Conservation (phyloP, 1,139 yeast species). For the Candida tropicalis region DNA sequence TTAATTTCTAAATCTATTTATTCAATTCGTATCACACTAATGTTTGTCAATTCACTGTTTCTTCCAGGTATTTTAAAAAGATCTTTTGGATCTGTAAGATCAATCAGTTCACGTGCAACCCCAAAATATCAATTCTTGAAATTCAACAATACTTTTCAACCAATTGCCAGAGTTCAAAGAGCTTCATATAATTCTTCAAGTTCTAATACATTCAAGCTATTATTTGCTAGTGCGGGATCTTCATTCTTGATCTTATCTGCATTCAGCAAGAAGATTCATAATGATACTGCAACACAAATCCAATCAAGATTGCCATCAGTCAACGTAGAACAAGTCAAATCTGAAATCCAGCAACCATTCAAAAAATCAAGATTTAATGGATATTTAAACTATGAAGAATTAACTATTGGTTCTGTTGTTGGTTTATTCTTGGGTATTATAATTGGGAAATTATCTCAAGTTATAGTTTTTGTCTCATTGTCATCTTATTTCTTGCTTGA, state of each 20-base stretch:
- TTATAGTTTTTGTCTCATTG: slow-evolving; percentile 55
- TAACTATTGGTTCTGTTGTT: slow-evolving; percentile 67
- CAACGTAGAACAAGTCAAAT: slow-evolving; percentile 5
- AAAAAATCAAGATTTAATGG: slow-evolving; percentile 33
- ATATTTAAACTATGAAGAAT: slow-evolving; percentile 60
- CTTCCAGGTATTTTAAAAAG: slow-evolving; percentile 8
- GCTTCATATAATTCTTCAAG: slow-evolving; percentile 3
- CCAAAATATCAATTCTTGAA: slow-evolving; percentile 1
- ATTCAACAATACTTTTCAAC: neutral
- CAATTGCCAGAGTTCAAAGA: neutral
- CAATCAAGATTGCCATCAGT: slow-evolving; percentile 7
- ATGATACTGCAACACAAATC: slow-evolving; percentile 14
- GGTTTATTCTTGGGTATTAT: slow-evolving; percentile 66
- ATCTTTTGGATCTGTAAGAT: slow-evolving; percentile 9
- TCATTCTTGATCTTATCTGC: slow-evolving; percentile 14
- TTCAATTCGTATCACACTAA: neutral
- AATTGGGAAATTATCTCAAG: slow-evolving; percentile 65
- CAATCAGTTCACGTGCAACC: slow-evolving; percentile 3
- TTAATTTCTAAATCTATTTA: neutral
- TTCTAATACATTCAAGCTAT: slow-evolving; percentile 12
- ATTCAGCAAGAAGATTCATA: slow-evolving; percentile 13
- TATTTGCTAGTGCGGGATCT: slow-evolving; percentile 16
- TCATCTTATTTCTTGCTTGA: slow-evolving; percentile 55
- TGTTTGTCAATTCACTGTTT: slow-evolving; percentile 7
- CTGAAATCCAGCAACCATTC: slow-evolving; percentile 7